Percentiles rank a stretch among this genome's conserved stretches.
Conservation (phyloP, 2,329 filamentous ascomycete species). For the Diaporthe longicolla region DNA sequence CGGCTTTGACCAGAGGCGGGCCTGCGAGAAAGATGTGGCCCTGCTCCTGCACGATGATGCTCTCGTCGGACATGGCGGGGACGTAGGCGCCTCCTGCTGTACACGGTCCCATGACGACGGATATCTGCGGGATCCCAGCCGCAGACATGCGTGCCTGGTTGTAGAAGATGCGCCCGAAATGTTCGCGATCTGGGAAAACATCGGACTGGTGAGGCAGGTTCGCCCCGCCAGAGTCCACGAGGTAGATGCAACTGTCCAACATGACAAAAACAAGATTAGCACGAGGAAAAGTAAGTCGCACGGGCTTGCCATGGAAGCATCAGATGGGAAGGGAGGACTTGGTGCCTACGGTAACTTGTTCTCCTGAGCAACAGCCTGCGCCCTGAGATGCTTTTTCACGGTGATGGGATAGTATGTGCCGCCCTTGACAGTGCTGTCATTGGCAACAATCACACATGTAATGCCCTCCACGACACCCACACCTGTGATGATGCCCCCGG, state of each 20-base stretch:
- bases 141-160: conserved; percentile 96
- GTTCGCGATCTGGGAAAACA: conserved; percentile 94
- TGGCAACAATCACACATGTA: conserved; percentile 92
- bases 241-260: conserved; percentile 82
- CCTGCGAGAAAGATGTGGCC: conserved; percentile 98
- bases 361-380: conserved; percentile 90
- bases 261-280: conserved; percentile 20
- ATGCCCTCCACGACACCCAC: conserved; percentile 92
- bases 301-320: neutral
- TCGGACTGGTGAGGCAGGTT: conserved; percentile 96
- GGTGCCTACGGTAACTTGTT: conserved; percentile 77
- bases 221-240: conserved; percentile 95
- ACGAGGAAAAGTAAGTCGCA: neutral
- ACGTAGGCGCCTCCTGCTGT: conserved; percentile 97
- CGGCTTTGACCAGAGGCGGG: conserved; percentile 94
- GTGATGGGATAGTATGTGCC: conserved; percentile 98
- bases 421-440: conserved; percentile 97
- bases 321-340: neutral
- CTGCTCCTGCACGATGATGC: conserved; percentile 94
- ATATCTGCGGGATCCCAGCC: conserved; percentile 90
- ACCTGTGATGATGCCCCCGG: conserved; percentile 92
- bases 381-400: conserved; percentile 95
- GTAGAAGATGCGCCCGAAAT: conserved; percentile 98
- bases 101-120: conserved; percentile 97
- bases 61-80: conserved; percentile 97